These are phyloP conservation scores for Fusarium sp. DNA, from an alignment of 2,329 filamentous ascomycete species.

Conservation along the genomic window DNA sequence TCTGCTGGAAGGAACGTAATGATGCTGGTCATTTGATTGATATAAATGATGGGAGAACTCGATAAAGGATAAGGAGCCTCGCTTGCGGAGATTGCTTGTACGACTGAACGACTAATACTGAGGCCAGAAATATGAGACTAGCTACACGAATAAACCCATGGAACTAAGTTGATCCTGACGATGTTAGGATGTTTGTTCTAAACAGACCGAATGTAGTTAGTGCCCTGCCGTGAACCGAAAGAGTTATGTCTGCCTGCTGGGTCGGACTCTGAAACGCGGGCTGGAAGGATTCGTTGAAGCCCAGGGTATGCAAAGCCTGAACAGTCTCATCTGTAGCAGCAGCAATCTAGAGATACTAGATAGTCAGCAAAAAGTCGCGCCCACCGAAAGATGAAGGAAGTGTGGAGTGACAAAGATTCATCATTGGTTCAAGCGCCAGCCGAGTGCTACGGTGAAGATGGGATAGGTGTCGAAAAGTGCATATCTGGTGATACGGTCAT, in stretches of 20 bases:
- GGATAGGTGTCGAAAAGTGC: conserved; percentile 2
- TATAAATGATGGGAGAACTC: background rate
- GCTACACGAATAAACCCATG: conserved; percentile 16
- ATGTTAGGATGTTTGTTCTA: conserved; percentile 14
- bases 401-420: background rate
- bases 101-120: conserved; percentile 16
- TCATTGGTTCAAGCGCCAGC: background rate
- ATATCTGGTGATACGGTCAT: conserved; percentile 9
- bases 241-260: background rate
- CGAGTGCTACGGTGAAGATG: conserved; percentile 8
- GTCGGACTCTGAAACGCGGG: conserved; percentile 14
- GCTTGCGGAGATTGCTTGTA: conserved; percentile 27
- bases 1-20: conserved; percentile 14
- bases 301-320: conserved; percentile 2
- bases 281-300: conserved; percentile 9
- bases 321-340: background rate
- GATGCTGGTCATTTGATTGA: conserved; percentile 3
- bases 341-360: too few species aligned
- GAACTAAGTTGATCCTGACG: conserved; percentile 14
- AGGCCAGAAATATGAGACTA: conserved; percentile 15
- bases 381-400: conserved; percentile 6
- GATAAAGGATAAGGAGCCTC: background rate
- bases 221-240: conserved; percentile 22
- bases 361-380: background rate
- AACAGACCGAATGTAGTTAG: conserved; percentile 34